A percentile compares a stretch with the other conserved stretches of the same genome.
phyloP scores from a whole-genome alignment of 2,329 filamentous ascomycete species.

The Scytalidium lignicola region DNA sequence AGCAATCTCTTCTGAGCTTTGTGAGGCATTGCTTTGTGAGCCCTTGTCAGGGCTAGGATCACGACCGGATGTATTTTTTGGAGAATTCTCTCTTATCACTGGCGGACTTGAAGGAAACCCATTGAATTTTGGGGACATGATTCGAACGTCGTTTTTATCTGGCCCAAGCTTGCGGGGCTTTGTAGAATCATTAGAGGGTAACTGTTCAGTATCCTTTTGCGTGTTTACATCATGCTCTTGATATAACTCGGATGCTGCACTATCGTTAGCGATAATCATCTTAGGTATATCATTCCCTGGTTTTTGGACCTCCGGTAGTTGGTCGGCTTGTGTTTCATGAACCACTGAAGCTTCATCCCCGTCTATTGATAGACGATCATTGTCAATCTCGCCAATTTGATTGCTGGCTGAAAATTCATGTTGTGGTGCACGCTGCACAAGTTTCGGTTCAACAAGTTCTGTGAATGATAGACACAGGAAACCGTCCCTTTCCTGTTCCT shows the following conservation, averaged over 20 bases:
- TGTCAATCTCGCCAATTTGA: not conserved
- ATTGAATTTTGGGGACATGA: slow-evolving; percentile 26
- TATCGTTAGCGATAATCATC: not conserved
- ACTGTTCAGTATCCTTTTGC: too few species aligned
- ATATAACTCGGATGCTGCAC: not conserved
- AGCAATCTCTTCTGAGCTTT: not conserved
- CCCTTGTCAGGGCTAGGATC: not conserved
- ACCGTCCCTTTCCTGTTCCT: slow-evolving; percentile 59
- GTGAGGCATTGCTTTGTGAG: not conserved
- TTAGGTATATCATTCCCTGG: not conserved
- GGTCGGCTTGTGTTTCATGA: not conserved
- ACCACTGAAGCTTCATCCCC: not conserved
- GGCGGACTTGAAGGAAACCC: slow-evolving; percentile 27
- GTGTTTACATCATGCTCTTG: not conserved
- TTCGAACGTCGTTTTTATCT: not conserved
- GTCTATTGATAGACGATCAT: not conserved
- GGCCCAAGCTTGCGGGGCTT: too few species aligned
- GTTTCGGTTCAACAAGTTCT: slow-evolving; percentile 63
- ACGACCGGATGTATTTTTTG: not conserved
- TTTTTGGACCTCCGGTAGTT: not conserved
- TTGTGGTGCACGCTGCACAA: slow-evolving; percentile 44
- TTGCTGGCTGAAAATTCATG: not conserved
- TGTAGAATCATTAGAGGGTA: too few species aligned
- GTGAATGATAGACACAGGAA: slow-evolving; percentile 52
- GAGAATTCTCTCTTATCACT: slow-evolving; percentile 1